A percentile compares a stretch with the other conserved stretches of the same genome.
These are phyloP conservation scores for Rhizopogon vulgaris DNA, from an alignment of 768 basidiomycete species.

Conservation along the genomic window DNA sequence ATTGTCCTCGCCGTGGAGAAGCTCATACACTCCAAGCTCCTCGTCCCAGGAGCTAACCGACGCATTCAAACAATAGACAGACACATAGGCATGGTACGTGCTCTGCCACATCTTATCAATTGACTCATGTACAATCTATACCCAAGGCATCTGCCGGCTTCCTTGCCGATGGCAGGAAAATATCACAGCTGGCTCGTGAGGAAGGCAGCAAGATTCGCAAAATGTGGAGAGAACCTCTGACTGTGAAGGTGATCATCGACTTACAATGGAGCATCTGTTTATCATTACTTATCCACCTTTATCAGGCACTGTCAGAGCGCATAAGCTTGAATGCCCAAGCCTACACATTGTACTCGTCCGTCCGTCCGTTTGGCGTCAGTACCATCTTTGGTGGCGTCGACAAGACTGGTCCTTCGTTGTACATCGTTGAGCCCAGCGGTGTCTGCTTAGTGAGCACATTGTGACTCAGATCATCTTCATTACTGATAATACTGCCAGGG, in stretches of 20 bases:
- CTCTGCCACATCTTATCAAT: not conserved
- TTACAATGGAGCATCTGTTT: slow-evolving; percentile 24
- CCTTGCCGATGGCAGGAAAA: slow-evolving; percentile 86
- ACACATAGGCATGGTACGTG: slow-evolving; percentile 83
- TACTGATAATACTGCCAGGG: slow-evolving; percentile 45
- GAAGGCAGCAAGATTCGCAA: slow-evolving; percentile 76
- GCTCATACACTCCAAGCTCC: slow-evolving; percentile 89
- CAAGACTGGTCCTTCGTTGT: slow-evolving; percentile 80
- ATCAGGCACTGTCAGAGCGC: slow-evolving; percentile 63
- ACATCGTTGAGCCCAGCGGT: slow-evolving; percentile 92
- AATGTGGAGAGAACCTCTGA: slow-evolving; percentile 63
- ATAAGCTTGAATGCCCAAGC: slow-evolving; percentile 87
- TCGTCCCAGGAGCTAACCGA: slow-evolving; percentile 88
- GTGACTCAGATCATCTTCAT: not conserved
- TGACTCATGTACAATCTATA: not conserved
- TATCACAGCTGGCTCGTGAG: slow-evolving; percentile 78
- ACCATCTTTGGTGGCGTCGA: slow-evolving; percentile 88
- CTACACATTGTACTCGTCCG: slow-evolving; percentile 97
- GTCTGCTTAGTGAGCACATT: slow-evolving; percentile 67
- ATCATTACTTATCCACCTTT: not conserved
- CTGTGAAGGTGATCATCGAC: slow-evolving; percentile 60
- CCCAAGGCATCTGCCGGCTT: slow-evolving; percentile 86
- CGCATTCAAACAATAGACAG: slow-evolving; percentile 91
- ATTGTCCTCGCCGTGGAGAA: slow-evolving; percentile 97
- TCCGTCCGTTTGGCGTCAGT: slow-evolving; percentile 94